Percentiles rank a stretch among this genome's conserved stretches.
These are phyloP conservation scores for Pistacia vera DNA, from an alignment of 345 rosid species.

Conservation along the genomic window DNA sequence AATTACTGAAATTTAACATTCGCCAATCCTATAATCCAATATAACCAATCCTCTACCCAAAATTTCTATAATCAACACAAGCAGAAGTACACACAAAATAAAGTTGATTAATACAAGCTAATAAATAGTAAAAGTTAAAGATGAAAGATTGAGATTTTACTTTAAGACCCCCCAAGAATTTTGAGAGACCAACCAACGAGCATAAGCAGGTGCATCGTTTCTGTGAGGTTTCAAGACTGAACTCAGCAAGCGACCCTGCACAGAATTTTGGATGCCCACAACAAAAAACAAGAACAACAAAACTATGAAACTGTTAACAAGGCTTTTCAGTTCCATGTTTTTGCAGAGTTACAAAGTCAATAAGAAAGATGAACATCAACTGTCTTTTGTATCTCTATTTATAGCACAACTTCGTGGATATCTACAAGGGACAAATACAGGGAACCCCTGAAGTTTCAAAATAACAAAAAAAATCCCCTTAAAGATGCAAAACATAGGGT, in stretches of 20 bases:
- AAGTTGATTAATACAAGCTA: neutral
- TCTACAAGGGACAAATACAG: neutral
- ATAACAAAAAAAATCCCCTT: too few species aligned
- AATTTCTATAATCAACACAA: conserved; percentile 2
- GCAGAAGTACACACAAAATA: neutral
- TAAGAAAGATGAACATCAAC: neutral
- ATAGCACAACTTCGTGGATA: neutral
- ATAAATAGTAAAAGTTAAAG: neutral
- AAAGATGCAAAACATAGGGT: too few species aligned
- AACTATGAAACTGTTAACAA: neutral
- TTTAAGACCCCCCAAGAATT: conserved; percentile 85
- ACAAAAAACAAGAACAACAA: conserved; percentile 3
- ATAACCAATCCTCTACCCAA: neutral
- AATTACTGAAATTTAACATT: neutral
- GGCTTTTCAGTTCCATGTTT: conserved; percentile 14
- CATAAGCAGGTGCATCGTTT: conserved; percentile 52
- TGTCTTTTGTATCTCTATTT: neutral
- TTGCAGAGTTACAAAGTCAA: neutral
- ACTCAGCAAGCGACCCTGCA: conserved; percentile 40
- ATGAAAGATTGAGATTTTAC: conserved; percentile 32
- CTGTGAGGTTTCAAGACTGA: conserved; percentile 58
- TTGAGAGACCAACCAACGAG: conserved; percentile 89
- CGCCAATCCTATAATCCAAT: neutral
- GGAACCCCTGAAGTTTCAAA: too few species aligned
- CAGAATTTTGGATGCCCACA: conserved; percentile 32